These are phyloP conservation scores for Lepidium didymum DNA, from an alignment of 345 rosid genomes.

Conservation along the genomic window DNA sequence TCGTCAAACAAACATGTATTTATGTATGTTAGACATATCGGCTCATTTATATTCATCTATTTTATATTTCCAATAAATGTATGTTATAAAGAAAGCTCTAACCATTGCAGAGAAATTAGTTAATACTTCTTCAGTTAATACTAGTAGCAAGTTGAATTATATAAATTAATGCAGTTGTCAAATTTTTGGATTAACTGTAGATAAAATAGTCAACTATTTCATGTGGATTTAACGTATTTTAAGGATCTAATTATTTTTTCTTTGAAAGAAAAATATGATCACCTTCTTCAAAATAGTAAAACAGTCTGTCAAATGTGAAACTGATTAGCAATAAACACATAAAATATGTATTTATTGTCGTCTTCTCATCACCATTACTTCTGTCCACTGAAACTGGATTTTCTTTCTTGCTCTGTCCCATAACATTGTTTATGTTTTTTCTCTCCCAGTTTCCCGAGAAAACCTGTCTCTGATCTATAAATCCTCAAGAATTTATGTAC, in stretches of 20 bases:
- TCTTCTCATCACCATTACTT: background rate
- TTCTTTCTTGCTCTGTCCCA: constrained; percentile 11
- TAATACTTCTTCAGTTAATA: background rate
- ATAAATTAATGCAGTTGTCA: background rate
- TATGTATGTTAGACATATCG: background rate
- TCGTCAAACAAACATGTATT: constrained; percentile 1
- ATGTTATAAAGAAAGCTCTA: constrained; percentile 8
- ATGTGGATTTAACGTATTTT: constrained; percentile 34
- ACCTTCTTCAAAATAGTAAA: constrained; percentile 16
- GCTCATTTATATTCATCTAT: background rate
- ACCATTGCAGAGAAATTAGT: constrained; percentile 7
- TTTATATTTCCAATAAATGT: constrained; percentile 6
- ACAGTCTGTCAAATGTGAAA: constrained; percentile 27
- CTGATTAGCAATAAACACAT: background rate
- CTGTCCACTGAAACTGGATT: background rate
- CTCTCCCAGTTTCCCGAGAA: constrained; percentile 11
- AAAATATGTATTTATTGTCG: constrained; percentile 13
- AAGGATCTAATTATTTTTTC: constrained; percentile 15
- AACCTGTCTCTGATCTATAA: constrained; percentile 5
- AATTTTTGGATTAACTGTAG: constrained; percentile 12
- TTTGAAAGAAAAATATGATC: background rate
- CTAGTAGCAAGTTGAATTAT: constrained; percentile 12
- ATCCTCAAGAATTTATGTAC: constrained; percentile 18
- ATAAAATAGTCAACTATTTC: constrained; percentile 18
- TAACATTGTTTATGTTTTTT: background rate